Base-by-base conservation (phyloP, 2,329 filamentous ascomycete species). In the Colletotrichum acutatum region DNA sequence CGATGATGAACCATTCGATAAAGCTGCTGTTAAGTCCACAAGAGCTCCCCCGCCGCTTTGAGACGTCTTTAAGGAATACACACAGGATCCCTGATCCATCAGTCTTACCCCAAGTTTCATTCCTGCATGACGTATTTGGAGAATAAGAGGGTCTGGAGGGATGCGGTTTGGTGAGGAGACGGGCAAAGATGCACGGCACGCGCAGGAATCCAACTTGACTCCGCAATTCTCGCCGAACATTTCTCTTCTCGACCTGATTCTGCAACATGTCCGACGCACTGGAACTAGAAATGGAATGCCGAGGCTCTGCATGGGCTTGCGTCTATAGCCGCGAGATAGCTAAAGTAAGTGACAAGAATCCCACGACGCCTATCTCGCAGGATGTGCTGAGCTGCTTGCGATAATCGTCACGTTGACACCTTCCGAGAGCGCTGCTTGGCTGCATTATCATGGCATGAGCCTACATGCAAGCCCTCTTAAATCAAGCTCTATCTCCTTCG, bases 121-220 rank as follows among this genome's bases (percentile, higher is more conserved):
- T 61, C 3, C 5, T 37, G 56, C 63, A 61, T 67, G 68, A 62
- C 68, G 62, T 67, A 37, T 60, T 62, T 71, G 68, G 68, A 67
- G 63, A 67, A 67, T 30, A 22, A 65, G 46, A 60, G 37, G 14
- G 28, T 63, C 46, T 37, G 4, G 7, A n/a, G 22, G 11, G 4
- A 7, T 14, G 49, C 9, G 3, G 42, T 49, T 49, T 4, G 42
- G 42, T 26, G 30, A 26, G 49, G 14, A 16, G 22, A 8, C 16
- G 53, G 59, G 22, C 2, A 22, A 22, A 26, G 34, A 49, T 11
- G 28, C 24, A 24, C 12, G 59, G 14, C n/a, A 42, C 6, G 14
- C 9, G 28, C n/a, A 66, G 24, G 37, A 53, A 46, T 24, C 32
- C 34, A 49, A 49, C 42, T 34, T 16, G 7, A 24, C 61, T 34